A percentile compares a stretch with the other conserved stretches of the same genome.
These are phyloP conservation scores for Avena atlantica DNA, from an alignment of 176 grass and related monocot genomes.

Conservation along the genomic window DNA sequence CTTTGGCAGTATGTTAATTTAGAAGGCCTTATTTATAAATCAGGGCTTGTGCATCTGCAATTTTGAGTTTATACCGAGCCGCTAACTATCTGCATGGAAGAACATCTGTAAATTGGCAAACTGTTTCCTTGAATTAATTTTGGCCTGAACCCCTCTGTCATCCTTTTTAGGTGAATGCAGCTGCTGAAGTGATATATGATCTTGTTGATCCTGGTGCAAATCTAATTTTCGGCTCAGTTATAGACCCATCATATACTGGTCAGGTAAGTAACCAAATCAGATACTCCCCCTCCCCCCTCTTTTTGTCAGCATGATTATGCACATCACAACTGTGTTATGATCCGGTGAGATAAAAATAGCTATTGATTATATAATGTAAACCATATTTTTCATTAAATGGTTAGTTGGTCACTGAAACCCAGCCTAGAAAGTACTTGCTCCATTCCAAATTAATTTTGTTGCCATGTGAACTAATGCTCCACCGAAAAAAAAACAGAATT, in stretches of 20 bases:
- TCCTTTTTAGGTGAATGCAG: conserved; percentile 73
- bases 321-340: neutral
- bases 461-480: too few species aligned
- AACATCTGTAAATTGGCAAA: neutral
- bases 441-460: too few species aligned
- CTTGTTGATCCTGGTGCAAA: conserved; percentile 94
- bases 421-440: neutral
- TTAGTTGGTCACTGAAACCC: neutral
- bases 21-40: neutral
- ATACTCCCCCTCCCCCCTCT: neutral
- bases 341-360: neutral
- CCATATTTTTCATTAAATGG: neutral
- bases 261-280: conserved; percentile 60
- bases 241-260: conserved; percentile 85
- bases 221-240: conserved; percentile 91
- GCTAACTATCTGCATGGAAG: conserved; percentile 16
- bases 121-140: conserved; percentile 14
- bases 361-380: neutral
- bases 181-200: conserved; percentile 97
- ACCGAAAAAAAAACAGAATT: too few species aligned
- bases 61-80: neutral
- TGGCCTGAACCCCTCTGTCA: conserved; percentile 1
- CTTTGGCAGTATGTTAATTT: neutral
- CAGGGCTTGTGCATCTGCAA: neutral
- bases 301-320: neutral